These are phyloP conservation scores for Metrosideros polymorpha DNA, from an alignment of 441 rosid genomes.

Conservation along the genomic window DNA sequence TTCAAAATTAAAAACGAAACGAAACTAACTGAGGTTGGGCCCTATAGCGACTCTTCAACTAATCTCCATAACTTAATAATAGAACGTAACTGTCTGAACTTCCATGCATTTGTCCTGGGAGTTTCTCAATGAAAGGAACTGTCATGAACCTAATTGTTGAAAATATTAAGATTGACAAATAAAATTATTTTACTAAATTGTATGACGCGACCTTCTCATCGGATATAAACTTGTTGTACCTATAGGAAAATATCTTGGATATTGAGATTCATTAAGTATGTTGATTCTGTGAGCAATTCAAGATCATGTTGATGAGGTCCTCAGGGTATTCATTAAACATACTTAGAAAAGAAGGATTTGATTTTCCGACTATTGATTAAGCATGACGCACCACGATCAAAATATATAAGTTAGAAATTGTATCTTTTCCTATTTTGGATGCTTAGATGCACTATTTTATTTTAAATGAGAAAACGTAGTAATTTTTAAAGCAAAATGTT, in stretches of 20 bases:
- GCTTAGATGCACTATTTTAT: too few relatives aligned
- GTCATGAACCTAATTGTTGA: not conserved
- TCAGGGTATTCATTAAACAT: not conserved
- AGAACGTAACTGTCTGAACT: not conserved
- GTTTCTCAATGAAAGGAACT: not conserved
- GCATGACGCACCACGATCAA: not conserved
- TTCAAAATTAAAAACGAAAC: not conserved
- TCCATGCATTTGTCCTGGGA: not conserved
- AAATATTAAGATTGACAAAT: not conserved
- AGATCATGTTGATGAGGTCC: not conserved
- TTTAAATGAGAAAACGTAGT: too few relatives aligned
- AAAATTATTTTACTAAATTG: not conserved
- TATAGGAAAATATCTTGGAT: not conserved
- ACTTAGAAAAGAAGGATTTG: not conserved
- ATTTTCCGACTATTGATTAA: not conserved
- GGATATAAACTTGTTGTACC: not conserved
- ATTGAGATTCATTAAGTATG: not conserved
- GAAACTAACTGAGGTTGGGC: not conserved
- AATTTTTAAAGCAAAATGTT: too few relatives aligned
- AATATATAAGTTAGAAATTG: not conserved
- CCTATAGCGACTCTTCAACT: not conserved
- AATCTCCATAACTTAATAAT: not conserved
- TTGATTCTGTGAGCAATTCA: not conserved
- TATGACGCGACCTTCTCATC: not conserved
- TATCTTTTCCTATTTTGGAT: not conserved